Base-by-base conservation (phyloP, 176 grass and related monocot species). In the Phragmites australis region DNA sequence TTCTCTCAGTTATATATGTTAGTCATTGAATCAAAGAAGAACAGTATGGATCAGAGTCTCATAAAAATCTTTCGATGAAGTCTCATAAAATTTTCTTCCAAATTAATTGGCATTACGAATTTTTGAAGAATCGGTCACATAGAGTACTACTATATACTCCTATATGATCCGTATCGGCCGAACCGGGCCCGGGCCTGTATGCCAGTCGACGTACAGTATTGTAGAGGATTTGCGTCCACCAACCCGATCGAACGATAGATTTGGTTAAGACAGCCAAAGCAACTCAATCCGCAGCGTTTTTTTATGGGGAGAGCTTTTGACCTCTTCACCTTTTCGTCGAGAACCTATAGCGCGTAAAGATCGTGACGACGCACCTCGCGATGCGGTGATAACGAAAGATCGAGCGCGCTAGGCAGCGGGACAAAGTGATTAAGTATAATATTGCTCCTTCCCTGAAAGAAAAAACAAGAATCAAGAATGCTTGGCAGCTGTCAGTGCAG, bases 81-180 rank as follows among this genome's bases (percentile, higher is more conserved):
- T n/a, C n/a, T 43, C 9, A 9, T 29, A 59, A 6, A 52, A 42
- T 19, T 2, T 59, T 51, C 76, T 32, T 55, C 49, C 29, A 31
- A 68, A 76, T 84, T 76, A 88, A 89, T 62, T 63, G 18, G 68
- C 22, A 42, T 70, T 81, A 81, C 61, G 27, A 65, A 60, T 42
- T 23, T 32, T 22, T 69, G 70, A 84, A 89, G 44, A 50, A 75
- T 11, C 75, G 44, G 14, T 39, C n/a, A 43, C 66, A n/a, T 76
- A 27, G 18, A 46, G 6, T 29, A 43, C 32, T 25, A 48, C 8
- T 8, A 76, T 44, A 60, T n/a, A n/a, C n/a, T n/a, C n/a, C n/a
- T n/a, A n/a, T n/a, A n/a, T n/a, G n/a, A n/a, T 45, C 63, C 85
- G 72, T 87, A 84, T 72, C 32, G 59, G 40, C 75, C 81, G 32